Base-by-base conservation (phyloP, 202 grass and related monocot genomes). In the Setaria viridis region DNA sequence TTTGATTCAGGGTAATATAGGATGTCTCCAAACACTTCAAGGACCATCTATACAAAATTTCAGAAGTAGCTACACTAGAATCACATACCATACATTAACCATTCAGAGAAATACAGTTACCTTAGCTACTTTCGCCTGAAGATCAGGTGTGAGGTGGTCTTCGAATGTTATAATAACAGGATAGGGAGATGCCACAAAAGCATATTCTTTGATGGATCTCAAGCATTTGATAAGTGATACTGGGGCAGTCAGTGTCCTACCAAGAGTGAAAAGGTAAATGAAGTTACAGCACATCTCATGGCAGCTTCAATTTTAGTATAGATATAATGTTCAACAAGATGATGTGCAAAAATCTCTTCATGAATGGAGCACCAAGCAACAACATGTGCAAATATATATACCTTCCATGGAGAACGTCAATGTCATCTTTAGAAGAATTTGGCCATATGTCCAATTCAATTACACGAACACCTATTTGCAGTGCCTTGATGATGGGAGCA, bases 81-180 rank as follows among this genome's bases (percentile, higher is more conserved):
- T 80, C 30, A 77, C 48, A 30, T 72, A 60, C n/a, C 29, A 35
- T 17, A 86, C 59, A 71, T 73, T 73, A 76, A 83, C 71, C 45
- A 55, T 81, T 73, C 29, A 55, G 77, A 79, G 21, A 79, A 84
- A 87, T 68, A 46, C 75, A 87, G 78, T 85, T 91, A 98, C 95
- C 93, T 94, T 89, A 63, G 95, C 95, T 80, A 99, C 97, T 94
- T 93, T 96, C 32, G 86, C 93, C 85, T 99, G 93, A 80, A 96
- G 93, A 82, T 99, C 88, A 86, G 86, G 74, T 81, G 91, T 94
- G 67, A 99, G 93, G 77, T 99, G 97, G 80, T 99, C 97, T 78
- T 99, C 93, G 80, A 99, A 90, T 83, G 97, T 99, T 78, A 99
- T 99, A 72, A 99, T 94, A 69, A 99, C 97, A 88, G 97, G 97